Conservation (phyloP, 371 early-diverging fungal genomes). For the Rhizomucor miehei region DNA sequence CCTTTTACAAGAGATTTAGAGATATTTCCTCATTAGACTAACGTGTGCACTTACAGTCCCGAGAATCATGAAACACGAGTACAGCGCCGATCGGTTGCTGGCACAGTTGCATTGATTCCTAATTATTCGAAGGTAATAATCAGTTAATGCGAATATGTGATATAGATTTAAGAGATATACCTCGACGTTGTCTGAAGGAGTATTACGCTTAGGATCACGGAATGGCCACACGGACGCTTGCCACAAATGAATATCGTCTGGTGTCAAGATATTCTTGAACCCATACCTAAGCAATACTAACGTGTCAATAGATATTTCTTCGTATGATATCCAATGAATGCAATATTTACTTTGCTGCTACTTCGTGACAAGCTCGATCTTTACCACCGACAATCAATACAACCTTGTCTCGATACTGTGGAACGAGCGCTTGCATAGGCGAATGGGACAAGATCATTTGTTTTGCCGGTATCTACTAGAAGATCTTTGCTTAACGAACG, state of each 20-base stretch:
- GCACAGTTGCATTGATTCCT: constrained; percentile 47
- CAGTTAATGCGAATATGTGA: too few relatives aligned
- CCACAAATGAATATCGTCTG: constrained; percentile 75
- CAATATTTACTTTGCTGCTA: constrained; percentile 49
- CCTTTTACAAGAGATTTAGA: constrained; percentile 21
- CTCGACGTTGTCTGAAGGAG: neutral
- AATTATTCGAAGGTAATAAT: constrained; percentile 6
- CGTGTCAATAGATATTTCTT: neutral
- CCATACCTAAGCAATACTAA: constrained; percentile 56
- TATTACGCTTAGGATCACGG: constrained; percentile 21
- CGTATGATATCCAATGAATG: neutral
- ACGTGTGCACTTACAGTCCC: constrained; percentile 56
- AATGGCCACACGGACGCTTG: constrained; percentile 75
- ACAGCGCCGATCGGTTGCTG: constrained; percentile 65
- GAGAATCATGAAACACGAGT: constrained; percentile 84
- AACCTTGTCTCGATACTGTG: constrained; percentile 51
- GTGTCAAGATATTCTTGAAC: constrained; percentile 71
- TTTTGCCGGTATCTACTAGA: constrained; percentile 50
- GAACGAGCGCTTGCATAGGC: constrained; percentile 70
- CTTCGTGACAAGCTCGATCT: constrained; percentile 57
- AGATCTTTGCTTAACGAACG: neutral
- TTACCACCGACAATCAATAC: constrained; percentile 76
- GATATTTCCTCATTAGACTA: neutral
- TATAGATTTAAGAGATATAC: neutral
- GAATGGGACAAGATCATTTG: constrained; percentile 86